phyloP scores from a whole-genome alignment of 257 asterid species.

The Plantago ovata region DNA sequence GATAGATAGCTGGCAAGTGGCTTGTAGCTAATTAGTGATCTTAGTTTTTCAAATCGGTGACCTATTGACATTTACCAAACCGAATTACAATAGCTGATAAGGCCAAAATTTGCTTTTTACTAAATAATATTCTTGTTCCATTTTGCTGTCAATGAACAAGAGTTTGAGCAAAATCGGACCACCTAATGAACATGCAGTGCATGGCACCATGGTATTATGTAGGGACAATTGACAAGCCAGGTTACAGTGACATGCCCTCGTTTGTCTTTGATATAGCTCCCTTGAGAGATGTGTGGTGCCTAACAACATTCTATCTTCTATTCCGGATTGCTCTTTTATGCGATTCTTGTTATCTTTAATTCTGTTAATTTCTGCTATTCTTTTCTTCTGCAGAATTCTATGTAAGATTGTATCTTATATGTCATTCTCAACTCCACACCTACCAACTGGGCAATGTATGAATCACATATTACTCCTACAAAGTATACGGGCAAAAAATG shows the following conservation, averaged over 20 bases:
- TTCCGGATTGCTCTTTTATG: not conserved
- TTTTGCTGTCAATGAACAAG: not conserved
- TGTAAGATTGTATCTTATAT: too few species aligned
- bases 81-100: too few species aligned
- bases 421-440: too few species aligned
- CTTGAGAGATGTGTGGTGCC: constrained; percentile 24
- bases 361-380: not conserved
- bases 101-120: too few species aligned
- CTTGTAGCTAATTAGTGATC: too few species aligned
- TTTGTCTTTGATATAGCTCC: constrained; percentile 24
- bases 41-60: too few species aligned
- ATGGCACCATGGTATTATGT: constrained; percentile 6
- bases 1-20: too few species aligned
- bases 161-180: not conserved
- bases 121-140: too few species aligned
- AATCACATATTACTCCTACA: too few species aligned
- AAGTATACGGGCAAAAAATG: too few species aligned
- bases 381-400: not conserved
- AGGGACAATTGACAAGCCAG: constrained; percentile 21
- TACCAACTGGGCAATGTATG: too few species aligned
- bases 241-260: constrained; percentile 26
- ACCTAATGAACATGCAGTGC: constrained; percentile 5
- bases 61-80: too few species aligned
- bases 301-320: not conserved
- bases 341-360: not conserved